These are phyloP conservation scores for Heritiera fomes DNA, from an alignment of 345 rosid genomes.

Conservation along the genomic window DNA sequence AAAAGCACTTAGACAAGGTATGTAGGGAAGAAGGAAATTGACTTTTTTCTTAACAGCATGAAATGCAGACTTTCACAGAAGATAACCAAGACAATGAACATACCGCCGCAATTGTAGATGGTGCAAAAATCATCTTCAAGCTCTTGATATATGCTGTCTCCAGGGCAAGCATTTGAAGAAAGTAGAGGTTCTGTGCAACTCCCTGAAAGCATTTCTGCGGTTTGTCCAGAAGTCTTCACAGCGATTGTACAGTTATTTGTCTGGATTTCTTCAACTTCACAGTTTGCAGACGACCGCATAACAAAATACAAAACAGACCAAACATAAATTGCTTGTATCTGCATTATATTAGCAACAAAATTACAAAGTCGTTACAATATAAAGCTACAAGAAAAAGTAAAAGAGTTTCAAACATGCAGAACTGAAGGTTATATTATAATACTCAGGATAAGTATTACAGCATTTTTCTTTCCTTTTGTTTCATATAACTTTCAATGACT, in stretches of 20 bases:
- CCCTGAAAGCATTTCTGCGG: not conserved
- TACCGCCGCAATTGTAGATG: no score
- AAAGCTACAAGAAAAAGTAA: not conserved
- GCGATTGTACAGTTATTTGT: no score
- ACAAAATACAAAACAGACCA: no score
- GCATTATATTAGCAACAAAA: slow-evolving; percentile 11
- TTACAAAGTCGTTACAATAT: not conserved
- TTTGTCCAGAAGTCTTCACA: not conserved
- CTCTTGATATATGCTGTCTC: slow-evolving; percentile 22
- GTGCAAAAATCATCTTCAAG: not conserved
- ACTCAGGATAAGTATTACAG: not conserved
- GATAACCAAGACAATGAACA: no score
- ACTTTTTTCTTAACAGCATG: no score
- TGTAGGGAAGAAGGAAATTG: no score
- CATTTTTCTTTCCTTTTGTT: no score
- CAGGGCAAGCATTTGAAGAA: slow-evolving; percentile 25
- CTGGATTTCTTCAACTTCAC: no score
- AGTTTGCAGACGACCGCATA: no score
- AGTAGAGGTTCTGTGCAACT: slow-evolving; percentile 4
- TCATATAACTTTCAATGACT: no score
- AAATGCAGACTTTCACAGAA: no score
- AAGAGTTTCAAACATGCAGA: not conserved
- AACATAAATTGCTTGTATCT: not conserved
- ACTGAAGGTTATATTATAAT: not conserved
- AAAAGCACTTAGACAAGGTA: no score